Conservation (phyloP, 23 red algal genomes). For the Gracilaria gracilis region DNA sequence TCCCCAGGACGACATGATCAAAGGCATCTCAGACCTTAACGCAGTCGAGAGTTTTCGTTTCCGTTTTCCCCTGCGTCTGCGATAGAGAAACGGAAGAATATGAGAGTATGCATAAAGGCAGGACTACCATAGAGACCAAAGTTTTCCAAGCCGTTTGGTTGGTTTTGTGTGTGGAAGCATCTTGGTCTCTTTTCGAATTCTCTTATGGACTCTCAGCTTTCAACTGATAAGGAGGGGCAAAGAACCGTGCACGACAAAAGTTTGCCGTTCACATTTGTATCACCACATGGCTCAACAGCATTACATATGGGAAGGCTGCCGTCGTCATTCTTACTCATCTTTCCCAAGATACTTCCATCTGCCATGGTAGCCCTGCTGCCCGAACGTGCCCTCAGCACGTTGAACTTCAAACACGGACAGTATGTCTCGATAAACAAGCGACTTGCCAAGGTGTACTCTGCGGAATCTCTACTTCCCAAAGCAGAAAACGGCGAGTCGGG, state of each 20-base stretch:
- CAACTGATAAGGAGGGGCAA: neutral
- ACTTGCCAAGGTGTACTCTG: neutral
- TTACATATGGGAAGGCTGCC: slow-evolving; percentile 20
- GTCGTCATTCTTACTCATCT: slow-evolving; percentile 25
- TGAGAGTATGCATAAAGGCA: neutral
- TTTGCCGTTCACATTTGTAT: slow-evolving; percentile 1
- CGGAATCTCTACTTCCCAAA: slow-evolving; percentile 2
- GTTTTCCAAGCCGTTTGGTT: neutral
- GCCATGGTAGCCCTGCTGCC: slow-evolving; percentile 18
- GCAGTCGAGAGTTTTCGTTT: too few relatives aligned
- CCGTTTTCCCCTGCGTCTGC: too few relatives aligned
- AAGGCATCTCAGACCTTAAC: too few relatives aligned
- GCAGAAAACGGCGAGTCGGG: neutral
- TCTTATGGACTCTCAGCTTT: neutral
- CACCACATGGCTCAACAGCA: neutral
- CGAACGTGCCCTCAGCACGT: neutral
- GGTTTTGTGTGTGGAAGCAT: neutral
- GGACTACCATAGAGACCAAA: neutral
- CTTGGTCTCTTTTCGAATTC: neutral
- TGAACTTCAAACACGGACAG: slow-evolving; percentile 6
- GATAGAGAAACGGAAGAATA: neutral
- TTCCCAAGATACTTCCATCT: slow-evolving; percentile 6
- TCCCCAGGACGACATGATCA: too few relatives aligned
- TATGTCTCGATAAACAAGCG: slow-evolving; percentile 3
- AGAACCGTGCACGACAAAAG: neutral